Evolutionary conservation across 371 early-diverging fungal genomes (phyloP).

Genomic region (Blakeslea trispora): DNA sequence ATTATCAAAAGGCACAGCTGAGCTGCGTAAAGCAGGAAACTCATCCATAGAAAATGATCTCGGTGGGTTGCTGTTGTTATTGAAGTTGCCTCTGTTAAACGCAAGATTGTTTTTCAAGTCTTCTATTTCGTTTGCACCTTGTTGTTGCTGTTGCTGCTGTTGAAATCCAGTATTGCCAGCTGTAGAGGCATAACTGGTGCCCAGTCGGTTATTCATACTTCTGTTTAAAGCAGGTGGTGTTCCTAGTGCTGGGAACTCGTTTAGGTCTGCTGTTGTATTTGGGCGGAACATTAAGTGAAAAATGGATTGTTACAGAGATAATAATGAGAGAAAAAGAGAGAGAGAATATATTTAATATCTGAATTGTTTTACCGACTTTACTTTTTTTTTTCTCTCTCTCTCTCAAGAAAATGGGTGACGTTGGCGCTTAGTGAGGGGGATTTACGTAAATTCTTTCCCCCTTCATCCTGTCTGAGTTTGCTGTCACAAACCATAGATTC

Average conservation of each 20-base stretch:
- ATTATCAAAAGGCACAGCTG: constrained; percentile 36
- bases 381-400: no score
- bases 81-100: constrained; percentile 22
- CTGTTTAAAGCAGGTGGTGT: constrained; percentile 38
- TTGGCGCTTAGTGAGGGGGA: no score
- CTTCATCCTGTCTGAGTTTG: no score
- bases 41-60: constrained; percentile 55
- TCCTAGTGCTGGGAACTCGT: constrained; percentile 54
- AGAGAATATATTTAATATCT: background rate
- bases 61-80: constrained; percentile 33
- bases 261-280: constrained; percentile 49
- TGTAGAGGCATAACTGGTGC: constrained; percentile 48
- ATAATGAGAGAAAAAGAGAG: background rate
- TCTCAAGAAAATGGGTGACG: background rate
- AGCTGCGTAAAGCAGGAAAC: constrained; percentile 50
- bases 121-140: constrained; percentile 10
- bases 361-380: background rate
- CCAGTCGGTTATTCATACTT: constrained; percentile 34
- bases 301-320: background rate
- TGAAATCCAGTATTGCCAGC: constrained; percentile 35
- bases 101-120: constrained; percentile 15
- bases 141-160: constrained; percentile 24
- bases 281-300: constrained; percentile 39
- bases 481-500: background rate
- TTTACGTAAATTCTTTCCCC: no score